Evolutionary conservation across 805 yeast genomes (phyloP).

Genomic region (Candida nitratophila): DNA sequence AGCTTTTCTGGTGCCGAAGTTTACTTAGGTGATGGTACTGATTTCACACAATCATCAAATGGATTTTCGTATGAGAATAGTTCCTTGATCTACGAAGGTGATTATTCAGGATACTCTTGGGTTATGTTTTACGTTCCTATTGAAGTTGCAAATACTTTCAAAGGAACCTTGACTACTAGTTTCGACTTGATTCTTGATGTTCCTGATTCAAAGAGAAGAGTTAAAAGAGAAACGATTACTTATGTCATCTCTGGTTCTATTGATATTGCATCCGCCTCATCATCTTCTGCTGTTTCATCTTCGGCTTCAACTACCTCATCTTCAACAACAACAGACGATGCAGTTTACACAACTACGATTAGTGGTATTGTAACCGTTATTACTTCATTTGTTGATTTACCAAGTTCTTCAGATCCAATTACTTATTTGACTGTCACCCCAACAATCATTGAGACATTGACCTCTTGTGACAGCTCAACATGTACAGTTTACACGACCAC

Average conservation of each 20-base stretch:
- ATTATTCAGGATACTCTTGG: neutral
- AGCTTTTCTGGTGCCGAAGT: neutral
- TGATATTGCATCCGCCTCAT: neutral
- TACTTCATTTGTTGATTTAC: slow-evolving; percentile 3
- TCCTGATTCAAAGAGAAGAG: neutral
- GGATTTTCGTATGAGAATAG: neutral
- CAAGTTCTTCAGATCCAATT: slow-evolving; percentile 7
- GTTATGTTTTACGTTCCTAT: slow-evolving; percentile 1
- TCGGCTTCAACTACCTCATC: neutral
- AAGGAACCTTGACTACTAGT: neutral
- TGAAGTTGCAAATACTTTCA: neutral
- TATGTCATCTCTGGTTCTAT: neutral
- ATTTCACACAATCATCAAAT: neutral
- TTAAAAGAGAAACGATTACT: neutral
- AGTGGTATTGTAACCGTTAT: neutral
- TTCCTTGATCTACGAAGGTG: slow-evolving; percentile 1
- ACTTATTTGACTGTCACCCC: slow-evolving; percentile 7
- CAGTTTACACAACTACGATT: slow-evolving; percentile 1
- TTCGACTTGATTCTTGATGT: neutral
- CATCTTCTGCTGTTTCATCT: slow-evolving; percentile 2
- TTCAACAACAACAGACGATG: neutral
- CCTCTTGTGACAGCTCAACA: slow-evolving; percentile 8
- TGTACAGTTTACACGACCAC: slow-evolving; percentile 11
- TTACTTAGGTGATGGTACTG: slow-evolving; percentile 2
- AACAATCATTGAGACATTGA: slow-evolving; percentile 10